These are phyloP conservation scores for Talaromyces borbonicus DNA, from an alignment of 495 filamentous ascomycete species.

Conservation along the genomic window DNA sequence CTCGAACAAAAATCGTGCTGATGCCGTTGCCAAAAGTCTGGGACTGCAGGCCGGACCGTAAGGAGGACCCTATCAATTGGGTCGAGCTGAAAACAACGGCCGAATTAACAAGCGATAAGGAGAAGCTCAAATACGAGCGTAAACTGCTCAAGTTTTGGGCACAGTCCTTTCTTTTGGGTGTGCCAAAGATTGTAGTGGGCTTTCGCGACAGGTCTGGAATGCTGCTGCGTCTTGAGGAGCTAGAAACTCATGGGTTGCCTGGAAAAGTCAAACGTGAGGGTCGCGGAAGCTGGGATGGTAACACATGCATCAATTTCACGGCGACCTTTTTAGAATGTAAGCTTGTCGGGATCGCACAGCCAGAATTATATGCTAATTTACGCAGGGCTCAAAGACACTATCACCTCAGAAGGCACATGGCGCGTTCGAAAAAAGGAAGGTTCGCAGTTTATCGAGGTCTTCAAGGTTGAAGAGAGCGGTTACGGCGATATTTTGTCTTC, in stretches of 20 bases:
- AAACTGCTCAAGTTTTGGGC: constrained; percentile 95
- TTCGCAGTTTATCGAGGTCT: constrained; percentile 55
- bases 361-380: not conserved
- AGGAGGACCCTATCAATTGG: constrained; percentile 68
- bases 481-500: constrained; percentile 67
- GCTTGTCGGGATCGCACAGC: constrained; percentile 7
- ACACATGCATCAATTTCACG: constrained; percentile 84
- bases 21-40: constrained; percentile 44
- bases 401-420: constrained; percentile 71
- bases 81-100: constrained; percentile 88
- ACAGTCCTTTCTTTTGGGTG: constrained; percentile 88
- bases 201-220: constrained; percentile 70
- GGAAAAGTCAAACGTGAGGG: constrained; percentile 55
- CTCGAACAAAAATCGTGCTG: no score
- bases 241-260: constrained; percentile 70
- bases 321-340: constrained; percentile 64
- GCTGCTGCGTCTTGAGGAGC: constrained; percentile 58
- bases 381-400: constrained; percentile 56
- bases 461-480: constrained; percentile 59
- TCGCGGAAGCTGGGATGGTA: constrained; percentile 69
- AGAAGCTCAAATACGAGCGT: constrained; percentile 66
- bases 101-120: constrained; percentile 53
- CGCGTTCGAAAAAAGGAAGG: constrained; percentile 55
- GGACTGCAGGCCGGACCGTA: constrained; percentile 62
- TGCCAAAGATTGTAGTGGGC: constrained; percentile 84